Percentiles rank a stretch among this genome's conserved stretches.
Conservation (phyloP, 2,329 filamentous ascomycete species). For the Thielaviopsis ethacetica region DNA sequence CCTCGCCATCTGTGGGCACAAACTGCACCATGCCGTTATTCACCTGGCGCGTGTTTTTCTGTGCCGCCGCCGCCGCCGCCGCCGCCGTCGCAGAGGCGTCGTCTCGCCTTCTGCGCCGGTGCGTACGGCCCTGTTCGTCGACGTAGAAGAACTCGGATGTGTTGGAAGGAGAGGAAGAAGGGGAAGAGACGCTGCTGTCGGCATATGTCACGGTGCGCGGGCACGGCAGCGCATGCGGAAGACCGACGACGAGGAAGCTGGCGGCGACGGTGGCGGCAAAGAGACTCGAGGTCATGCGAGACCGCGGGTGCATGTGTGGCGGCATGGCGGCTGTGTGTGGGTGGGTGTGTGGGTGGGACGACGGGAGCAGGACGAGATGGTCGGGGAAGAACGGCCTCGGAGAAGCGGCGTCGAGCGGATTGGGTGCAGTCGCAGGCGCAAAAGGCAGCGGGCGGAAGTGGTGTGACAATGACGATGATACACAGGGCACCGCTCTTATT, state of each 20-base stretch:
- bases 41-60: slow-evolving; percentile 22
- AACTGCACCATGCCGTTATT: slow-evolving; percentile 34
- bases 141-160: slow-evolving; percentile 9
- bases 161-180: background rate
- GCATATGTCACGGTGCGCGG: slow-evolving; percentile 64
- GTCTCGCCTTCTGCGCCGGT: slow-evolving; percentile 19
- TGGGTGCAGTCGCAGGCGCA: background rate
- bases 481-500: background rate
- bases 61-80: slow-evolving; percentile 28
- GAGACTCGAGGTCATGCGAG: slow-evolving; percentile 79
- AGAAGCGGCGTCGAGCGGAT: background rate
- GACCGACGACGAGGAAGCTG: slow-evolving; percentile 79
- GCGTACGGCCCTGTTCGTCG: slow-evolving; percentile 9
- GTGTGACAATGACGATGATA: background rate
- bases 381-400: background rate
- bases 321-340: slow-evolving; percentile 41
- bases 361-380: background rate
- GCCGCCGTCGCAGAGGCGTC: slow-evolving; percentile 28
- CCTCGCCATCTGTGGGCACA: slow-evolving; percentile 21
- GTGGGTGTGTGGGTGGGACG: background rate
- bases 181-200: slow-evolving; percentile 33
- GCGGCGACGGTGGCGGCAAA: slow-evolving; percentile 86
- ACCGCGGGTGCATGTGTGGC: slow-evolving; percentile 82
- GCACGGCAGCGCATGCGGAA: slow-evolving; percentile 83
- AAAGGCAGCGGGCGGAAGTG: background rate